Conservation (phyloP, 805 yeast genomes). For the Saccharomyces paradoxus region DNA sequence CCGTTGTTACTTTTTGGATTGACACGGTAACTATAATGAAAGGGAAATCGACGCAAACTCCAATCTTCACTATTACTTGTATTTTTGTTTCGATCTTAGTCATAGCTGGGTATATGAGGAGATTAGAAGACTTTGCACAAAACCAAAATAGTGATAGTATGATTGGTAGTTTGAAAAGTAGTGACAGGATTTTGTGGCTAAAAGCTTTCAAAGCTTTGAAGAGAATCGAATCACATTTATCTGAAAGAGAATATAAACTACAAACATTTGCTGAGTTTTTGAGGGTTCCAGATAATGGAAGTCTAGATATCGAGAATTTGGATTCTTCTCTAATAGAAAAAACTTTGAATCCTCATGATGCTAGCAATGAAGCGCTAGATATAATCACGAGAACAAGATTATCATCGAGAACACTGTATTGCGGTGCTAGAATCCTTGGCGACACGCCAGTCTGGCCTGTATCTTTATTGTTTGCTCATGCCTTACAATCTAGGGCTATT, state of each 20-base stretch:
- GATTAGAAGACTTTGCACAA: slow-evolving; percentile 6
- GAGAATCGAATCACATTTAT: slow-evolving; percentile 50
- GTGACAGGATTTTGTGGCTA: slow-evolving; percentile 58
- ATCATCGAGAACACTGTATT: slow-evolving; percentile 47
- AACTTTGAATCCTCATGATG: slow-evolving; percentile 39
- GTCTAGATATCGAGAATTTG: slow-evolving; percentile 41
- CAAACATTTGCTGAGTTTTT: slow-evolving; percentile 51
- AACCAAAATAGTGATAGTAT: slow-evolving; percentile 11
- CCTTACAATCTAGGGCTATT: slow-evolving; percentile 59
- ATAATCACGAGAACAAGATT: slow-evolving; percentile 42
- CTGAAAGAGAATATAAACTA: slow-evolving; percentile 42
- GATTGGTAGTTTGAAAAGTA: slow-evolving; percentile 31
- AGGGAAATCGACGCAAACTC: slow-evolving; percentile 43
- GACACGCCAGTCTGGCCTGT: slow-evolving; percentile 85
- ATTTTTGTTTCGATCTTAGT: slow-evolving; percentile 54
- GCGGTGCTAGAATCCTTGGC: slow-evolving; percentile 67
- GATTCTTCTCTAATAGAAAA: slow-evolving; percentile 44
- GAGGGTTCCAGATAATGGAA: slow-evolving; percentile 52
- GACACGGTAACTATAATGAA: slow-evolving; percentile 52
- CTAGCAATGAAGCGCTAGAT: slow-evolving; percentile 36
- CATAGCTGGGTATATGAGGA: slow-evolving; percentile 41
- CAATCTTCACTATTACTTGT: slow-evolving; percentile 65
- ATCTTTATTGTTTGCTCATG: slow-evolving; percentile 69
- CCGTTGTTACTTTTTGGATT: slow-evolving; percentile 60
- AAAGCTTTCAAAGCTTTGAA: slow-evolving; percentile 52